Evolutionary conservation across 2,329 filamentous ascomycete species (phyloP).

Genomic region (Raffaelea ambrosiae): DNA sequence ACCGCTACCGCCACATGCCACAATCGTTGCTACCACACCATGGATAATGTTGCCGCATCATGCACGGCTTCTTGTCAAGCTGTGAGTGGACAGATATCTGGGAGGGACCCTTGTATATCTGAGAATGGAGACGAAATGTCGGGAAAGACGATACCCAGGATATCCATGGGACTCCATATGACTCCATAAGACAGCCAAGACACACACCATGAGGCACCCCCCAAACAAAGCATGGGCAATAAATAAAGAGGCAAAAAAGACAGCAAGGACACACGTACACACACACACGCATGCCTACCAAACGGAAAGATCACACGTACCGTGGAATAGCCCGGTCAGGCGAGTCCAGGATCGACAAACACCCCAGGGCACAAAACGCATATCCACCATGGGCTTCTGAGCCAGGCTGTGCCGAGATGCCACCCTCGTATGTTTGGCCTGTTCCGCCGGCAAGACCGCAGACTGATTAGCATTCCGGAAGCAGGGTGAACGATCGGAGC

Average conservation of each 20-base stretch:
- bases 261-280: no score
- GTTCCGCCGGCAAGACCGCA: no score
- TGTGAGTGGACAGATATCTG: slow-evolving; percentile 22
- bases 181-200: no score
- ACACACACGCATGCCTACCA: not conserved
- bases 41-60: slow-evolving; percentile 16
- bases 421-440: slow-evolving; percentile 93
- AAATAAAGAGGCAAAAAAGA: no score
- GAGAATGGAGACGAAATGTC: slow-evolving; percentile 9
- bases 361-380: slow-evolving; percentile 87
- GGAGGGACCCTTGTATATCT: slow-evolving; percentile 5
- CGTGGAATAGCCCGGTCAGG: slow-evolving; percentile 66
- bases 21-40: slow-evolving; percentile 3
- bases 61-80: slow-evolving; percentile 26
- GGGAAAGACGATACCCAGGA: no score
- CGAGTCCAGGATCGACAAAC: slow-evolving; percentile 74
- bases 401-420: slow-evolving; percentile 76
- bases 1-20: not conserved
- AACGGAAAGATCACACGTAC: slow-evolving; percentile 34
- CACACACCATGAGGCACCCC: no score
- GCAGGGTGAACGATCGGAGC: not conserved
- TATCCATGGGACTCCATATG: no score
- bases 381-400: slow-evolving; percentile 95
- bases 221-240: no score
- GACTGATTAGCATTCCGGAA: no score